Evolutionary conservation across 2,329 filamentous ascomycete genomes (phyloP).

Genomic region (Colletotrichum sp.): DNA sequence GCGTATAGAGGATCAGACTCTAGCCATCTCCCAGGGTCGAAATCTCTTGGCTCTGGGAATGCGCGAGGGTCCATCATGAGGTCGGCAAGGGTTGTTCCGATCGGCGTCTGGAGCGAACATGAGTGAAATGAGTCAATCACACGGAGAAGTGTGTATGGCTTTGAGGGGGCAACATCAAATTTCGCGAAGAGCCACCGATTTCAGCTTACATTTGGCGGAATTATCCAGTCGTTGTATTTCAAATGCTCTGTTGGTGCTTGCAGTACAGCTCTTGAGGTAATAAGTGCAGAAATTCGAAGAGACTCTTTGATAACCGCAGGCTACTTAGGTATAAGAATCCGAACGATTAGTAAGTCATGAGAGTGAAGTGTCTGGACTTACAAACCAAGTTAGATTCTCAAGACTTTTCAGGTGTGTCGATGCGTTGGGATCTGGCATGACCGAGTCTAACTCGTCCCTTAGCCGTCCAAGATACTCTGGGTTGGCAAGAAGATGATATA

Average conservation of each 20-base stretch:
- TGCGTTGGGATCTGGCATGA: not conserved
- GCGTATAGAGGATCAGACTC: not conserved
- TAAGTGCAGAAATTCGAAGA: not conserved
- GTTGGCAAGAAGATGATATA: not conserved
- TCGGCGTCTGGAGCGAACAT: not conserved
- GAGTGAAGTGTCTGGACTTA: not conserved
- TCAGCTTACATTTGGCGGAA: not conserved
- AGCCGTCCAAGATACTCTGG: not conserved
- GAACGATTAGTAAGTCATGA: not conserved
- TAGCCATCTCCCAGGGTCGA: not conserved
- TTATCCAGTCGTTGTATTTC: not conserved
- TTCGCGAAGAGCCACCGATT: no score
- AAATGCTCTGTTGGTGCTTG: not conserved
- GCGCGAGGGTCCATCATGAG: not conserved
- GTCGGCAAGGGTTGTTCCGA: not conserved
- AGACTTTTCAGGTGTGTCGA: not conserved
- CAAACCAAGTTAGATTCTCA: not conserved
- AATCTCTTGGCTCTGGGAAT: not conserved
- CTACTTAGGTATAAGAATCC: not conserved
- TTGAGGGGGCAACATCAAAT: no score
- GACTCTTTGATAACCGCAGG: not conserved
- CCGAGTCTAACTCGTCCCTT: not conserved
- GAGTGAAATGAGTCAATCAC: not conserved
- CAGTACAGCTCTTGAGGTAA: not conserved
- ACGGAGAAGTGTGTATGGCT: not conserved